phyloP scores from a whole-genome alignment of 108 stramenopile genomes.

The Skeletonema menzelii region DNA sequence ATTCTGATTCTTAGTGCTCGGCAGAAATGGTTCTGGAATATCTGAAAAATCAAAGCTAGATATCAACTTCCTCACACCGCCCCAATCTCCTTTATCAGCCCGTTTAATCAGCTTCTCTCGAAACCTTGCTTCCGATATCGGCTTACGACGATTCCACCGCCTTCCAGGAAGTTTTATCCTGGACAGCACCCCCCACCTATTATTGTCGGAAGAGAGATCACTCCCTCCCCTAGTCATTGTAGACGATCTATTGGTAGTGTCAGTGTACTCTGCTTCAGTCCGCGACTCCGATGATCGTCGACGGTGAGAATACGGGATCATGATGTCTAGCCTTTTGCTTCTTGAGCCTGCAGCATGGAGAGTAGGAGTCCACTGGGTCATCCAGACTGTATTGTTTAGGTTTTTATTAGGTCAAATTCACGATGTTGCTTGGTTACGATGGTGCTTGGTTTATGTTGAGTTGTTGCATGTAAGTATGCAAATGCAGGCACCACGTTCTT shows the following conservation, averaged over 20 bases:
- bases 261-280: constrained; percentile 3
- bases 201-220: background rate
- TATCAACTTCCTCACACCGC: constrained; percentile 22
- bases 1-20: background rate
- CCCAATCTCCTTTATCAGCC: constrained; percentile 26
- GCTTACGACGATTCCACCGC: constrained; percentile 2
- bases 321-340: too few species aligned
- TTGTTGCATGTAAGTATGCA: too few species aligned
- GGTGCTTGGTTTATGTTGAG: too few species aligned
- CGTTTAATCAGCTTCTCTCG: constrained; percentile 23
- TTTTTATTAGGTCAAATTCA: too few species aligned
- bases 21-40: constrained; percentile 11
- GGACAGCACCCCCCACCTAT: background rate
- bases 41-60: constrained; percentile 24
- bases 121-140: constrained; percentile 20
- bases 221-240: background rate
- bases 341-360: background rate
- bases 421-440: too few species aligned
- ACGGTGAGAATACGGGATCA: too few species aligned
- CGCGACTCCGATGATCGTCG: background rate
- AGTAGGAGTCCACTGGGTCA: too few species aligned
- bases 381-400: too few species aligned
- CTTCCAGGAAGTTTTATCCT: background rate
- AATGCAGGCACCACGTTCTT: too few species aligned
- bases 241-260: background rate